Percentiles rank a stretch among this genome's conserved stretches.
These are phyloP conservation scores for Talinum fruticosum DNA, from an alignment of 148 eudicot species.

Conservation along the genomic window DNA sequence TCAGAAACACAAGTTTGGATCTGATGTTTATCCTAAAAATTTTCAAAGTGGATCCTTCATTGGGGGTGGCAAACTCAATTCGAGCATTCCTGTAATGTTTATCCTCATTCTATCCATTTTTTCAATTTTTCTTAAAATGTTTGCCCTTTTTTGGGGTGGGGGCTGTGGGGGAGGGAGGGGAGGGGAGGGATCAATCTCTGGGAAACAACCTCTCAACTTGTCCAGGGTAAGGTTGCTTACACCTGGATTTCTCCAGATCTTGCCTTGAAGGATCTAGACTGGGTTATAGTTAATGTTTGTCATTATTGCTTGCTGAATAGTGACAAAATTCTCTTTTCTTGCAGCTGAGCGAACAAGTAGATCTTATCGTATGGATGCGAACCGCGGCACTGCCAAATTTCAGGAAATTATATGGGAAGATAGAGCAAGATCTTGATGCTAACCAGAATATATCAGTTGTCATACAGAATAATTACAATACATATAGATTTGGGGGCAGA, in stretches of 20 bases:
- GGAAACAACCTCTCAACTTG: not conserved
- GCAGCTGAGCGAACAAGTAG: conserved; percentile 83
- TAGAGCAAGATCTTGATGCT: conserved; percentile 62
- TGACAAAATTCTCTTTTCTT: conserved; percentile 1
- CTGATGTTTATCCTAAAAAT: conserved; percentile 73
- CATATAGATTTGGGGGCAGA: conserved; percentile 69
- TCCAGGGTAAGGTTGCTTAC: not conserved
- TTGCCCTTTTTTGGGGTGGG: not conserved
- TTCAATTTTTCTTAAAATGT: not conserved
- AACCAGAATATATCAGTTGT: conserved; percentile 45
- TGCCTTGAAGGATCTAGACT: not conserved
- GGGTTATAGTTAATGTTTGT: not conserved
- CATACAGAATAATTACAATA: conserved; percentile 79
- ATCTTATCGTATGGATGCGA: conserved; percentile 98
- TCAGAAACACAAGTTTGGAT: conserved; percentile 62
- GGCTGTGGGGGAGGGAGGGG: not conserved
- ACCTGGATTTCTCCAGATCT: not conserved
- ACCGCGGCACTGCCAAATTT: conserved; percentile 86
- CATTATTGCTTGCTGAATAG: not conserved
- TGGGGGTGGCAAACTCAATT: conserved; percentile 77
- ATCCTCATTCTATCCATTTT: not conserved
- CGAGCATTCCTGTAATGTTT: conserved; percentile 58
- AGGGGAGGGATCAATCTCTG: not conserved
- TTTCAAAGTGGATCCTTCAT: conserved; percentile 53
- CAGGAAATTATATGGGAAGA: conserved; percentile 83